Percentiles rank a stretch among this genome's conserved stretches.
Evolutionary conservation across 1,284 basidiomycete species (phyloP).

Genomic region (Ustilago nuda): DNA sequence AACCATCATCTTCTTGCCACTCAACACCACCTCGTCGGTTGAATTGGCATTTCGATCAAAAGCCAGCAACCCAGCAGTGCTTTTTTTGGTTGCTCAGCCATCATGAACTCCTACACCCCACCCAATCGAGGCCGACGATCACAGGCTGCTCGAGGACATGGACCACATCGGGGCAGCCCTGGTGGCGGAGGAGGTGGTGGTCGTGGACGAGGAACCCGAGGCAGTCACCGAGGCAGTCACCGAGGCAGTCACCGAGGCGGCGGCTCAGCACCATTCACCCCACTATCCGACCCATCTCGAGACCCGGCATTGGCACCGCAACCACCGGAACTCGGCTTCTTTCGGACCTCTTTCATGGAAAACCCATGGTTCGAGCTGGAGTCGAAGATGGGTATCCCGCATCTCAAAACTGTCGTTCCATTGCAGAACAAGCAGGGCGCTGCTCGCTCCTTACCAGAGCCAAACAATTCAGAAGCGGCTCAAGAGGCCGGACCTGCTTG

Average conservation of each 20-base stretch:
- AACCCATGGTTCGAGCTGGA: constrained; percentile 47
- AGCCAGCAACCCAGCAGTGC: too few relatives aligned
- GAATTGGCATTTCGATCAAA: too few relatives aligned
- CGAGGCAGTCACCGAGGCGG: constrained; percentile 17
- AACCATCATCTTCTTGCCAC: too few relatives aligned
- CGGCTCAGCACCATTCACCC: background rate
- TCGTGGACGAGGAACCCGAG: constrained; percentile 7
- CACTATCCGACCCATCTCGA: constrained; percentile 9
- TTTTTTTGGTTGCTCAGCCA: too few relatives aligned
- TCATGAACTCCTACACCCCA: constrained; percentile 12
- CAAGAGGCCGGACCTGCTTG: background rate
- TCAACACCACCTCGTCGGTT: too few relatives aligned
- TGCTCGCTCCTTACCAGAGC: background rate
- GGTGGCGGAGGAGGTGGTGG: constrained; percentile 14
- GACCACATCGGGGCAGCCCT: constrained; percentile 19
- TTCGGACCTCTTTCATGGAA: constrained; percentile 40
- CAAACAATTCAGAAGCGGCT: background rate
- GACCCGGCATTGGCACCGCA: constrained; percentile 27
- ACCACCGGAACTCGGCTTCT: constrained; percentile 41
- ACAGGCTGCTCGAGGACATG: constrained; percentile 6
- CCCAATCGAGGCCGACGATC: constrained; percentile 6
- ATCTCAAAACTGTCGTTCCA: constrained; percentile 15
- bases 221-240: constrained; percentile 15
- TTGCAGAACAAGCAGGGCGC: background rate
- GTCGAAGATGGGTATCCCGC: constrained; percentile 24